Evolutionary conservation across 129 eudicot species (phyloP), one percentile per base, ranked within the genome.

Genomic region (Helianthus tuberosus): DNA sequence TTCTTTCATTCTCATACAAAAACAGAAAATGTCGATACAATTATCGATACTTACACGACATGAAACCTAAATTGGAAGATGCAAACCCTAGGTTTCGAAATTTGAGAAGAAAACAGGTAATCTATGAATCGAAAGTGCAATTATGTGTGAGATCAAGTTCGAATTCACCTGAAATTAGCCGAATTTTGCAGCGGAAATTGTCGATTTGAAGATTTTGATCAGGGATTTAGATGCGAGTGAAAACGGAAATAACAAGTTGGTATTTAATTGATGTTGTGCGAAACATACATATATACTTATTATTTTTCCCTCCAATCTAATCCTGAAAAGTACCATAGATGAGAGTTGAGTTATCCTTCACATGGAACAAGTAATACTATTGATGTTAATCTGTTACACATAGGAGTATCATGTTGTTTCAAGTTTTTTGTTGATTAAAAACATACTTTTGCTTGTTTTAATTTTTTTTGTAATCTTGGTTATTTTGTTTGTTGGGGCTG

Each of bases 1-100:
- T 64, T 79, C 88, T 64, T 85, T 87, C 97, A 86, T 88, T 44
- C 74, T 74, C 50, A 55, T 39, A 32, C 52, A 27, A n/a, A 36
- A 55, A 64, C 64, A 54, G 39, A 60, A n/a, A 71, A 72, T 72
- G 27, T 57, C 15, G 46, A 65, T 64, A 57, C 14, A 14, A 64
- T 41, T 39, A 64, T 47, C 61, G 25, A 71, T 69, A 47, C 52
- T 58, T 16, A 68, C 65, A 41, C 36, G 64, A 29, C 60, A 73
- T 29, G 35, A 44, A 61, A 8, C 13, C 58, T 59, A 47, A 14
- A 61, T 73, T 73, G 38, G 16, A 61, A 50, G 35, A 47, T 17
- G n/a, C 25, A 48, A 48, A 73, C 47, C 68, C 68, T 73, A 73
- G 70, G 70, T 15, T 73, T 46, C 36, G 47, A 29, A 5, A 8